These are phyloP conservation scores for Meripilus lineatus DNA, from an alignment of 1,284 basidiomycete genomes.

Conservation along the genomic window DNA sequence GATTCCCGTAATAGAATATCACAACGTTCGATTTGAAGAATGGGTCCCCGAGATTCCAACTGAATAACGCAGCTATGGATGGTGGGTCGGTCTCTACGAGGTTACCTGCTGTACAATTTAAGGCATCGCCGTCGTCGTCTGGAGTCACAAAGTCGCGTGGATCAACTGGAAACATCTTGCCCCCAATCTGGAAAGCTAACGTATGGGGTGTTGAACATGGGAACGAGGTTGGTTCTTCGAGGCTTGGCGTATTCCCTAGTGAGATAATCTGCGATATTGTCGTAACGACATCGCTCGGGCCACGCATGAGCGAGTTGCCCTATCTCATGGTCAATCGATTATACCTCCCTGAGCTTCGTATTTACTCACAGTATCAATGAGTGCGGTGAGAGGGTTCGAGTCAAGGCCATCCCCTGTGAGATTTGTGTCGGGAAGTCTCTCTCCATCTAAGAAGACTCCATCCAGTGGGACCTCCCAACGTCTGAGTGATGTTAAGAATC, in stretches of 20 bases:
- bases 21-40: conserved; percentile 38
- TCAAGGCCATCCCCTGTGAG: conserved; percentile 30
- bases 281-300: conserved; percentile 32
- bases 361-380: conserved; percentile 45
- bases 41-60: conserved; percentile 37
- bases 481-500: conserved; percentile 20
- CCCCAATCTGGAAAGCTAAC: conserved; percentile 57
- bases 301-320: conserved; percentile 37
- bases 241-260: conserved; percentile 20
- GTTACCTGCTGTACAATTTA: conserved; percentile 41
- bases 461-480: conserved; percentile 58
- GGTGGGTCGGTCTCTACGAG: conserved; percentile 53
- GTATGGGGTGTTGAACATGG: conserved; percentile 47
- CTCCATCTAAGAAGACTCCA: conserved; percentile 51
- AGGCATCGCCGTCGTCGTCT: conserved; percentile 31
- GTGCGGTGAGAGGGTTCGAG: conserved; percentile 39
- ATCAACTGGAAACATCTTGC: conserved; percentile 57
- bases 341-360: no score
- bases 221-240: conserved; percentile 26
- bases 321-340: conserved; percentile 15
- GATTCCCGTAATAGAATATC: conserved; percentile 62
- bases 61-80: conserved; percentile 27
- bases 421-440: conserved; percentile 39
- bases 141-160: conserved; percentile 57
- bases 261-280: conserved; percentile 38